Conservation (phyloP, 1,139 yeast species). For the Nakaseomyces glabratus region DNA sequence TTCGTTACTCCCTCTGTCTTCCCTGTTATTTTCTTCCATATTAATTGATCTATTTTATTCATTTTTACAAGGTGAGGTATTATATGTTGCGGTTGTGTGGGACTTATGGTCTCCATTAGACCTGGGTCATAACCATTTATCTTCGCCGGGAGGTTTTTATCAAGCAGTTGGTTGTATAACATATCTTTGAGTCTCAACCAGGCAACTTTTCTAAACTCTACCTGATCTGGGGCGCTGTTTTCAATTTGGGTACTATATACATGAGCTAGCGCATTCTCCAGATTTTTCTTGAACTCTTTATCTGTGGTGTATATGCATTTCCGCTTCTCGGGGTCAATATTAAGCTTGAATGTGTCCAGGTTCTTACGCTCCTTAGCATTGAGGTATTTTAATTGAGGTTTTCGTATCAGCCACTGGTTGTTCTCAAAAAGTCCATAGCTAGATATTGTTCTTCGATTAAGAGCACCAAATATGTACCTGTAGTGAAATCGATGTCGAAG, state of each 20-base stretch:
- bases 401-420: slow-evolving; percentile 15
- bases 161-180: slow-evolving; percentile 18
- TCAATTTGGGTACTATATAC: slow-evolving; percentile 17
- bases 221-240: slow-evolving; percentile 9
- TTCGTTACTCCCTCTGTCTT: slow-evolving; percentile 6
- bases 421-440: slow-evolving; percentile 8
- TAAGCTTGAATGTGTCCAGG: slow-evolving; percentile 8
- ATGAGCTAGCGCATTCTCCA: slow-evolving; percentile 15
- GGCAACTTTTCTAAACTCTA: slow-evolving; percentile 12
- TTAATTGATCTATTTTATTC: slow-evolving; percentile 9
- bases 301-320: slow-evolving; percentile 13
- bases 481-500: too few relatives aligned
- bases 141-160: slow-evolving; percentile 8
- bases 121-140: slow-evolving; percentile 9
- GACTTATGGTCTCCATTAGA: slow-evolving; percentile 15
- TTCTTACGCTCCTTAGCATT: slow-evolving; percentile 15
- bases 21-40: slow-evolving; percentile 13
- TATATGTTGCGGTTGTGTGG: slow-evolving; percentile 14
- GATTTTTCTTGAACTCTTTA: slow-evolving; percentile 10
- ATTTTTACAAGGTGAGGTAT: slow-evolving; percentile 15
- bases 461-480: too few relatives aligned
- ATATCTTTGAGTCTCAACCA: slow-evolving; percentile 23
- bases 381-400: slow-evolving; percentile 14
- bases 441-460: background rate
- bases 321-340: slow-evolving; percentile 7